Base-by-base conservation (phyloP, 495 filamentous ascomycete genomes). In the Daldinia childiae region DNA sequence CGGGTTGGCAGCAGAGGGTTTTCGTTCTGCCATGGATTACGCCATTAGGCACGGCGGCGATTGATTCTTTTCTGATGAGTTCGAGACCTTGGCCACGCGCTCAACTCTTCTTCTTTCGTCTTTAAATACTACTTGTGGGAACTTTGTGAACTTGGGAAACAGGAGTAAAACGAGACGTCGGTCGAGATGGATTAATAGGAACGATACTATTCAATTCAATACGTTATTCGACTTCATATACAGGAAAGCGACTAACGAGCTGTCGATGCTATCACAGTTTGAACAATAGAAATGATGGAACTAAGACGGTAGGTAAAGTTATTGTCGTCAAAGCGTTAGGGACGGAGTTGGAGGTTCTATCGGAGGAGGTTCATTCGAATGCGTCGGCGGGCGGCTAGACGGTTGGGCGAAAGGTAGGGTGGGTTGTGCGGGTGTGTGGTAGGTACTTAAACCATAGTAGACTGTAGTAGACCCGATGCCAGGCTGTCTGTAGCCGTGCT, bases 11-110 rank as follows among this genome's bases (percentile, higher is more conserved):
- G 79, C 77, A 79, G 81, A 63, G 66, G 66, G 69, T 71, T 75
- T 84, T 83, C 82, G 83, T 80, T 86, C 83, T 86, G 83, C 83
- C 83, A 86, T 86, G 83, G 82, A 83, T 83, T 84, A 86, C 83
- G 83, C 83, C 83, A 86, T 86, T 77, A 75, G 79, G 75, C 79
- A 79, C 77, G 75, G 76, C 75, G 69, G 74, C 62, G 58, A 43
- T 62, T 55, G 62, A 61, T 9, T 26, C n/a, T 52, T n/a, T 61
- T 59, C 38, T 26, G 43, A 64, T 62, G 67, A 71, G 29, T 61
- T 58, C 64, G 67, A 64, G 66, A 55, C 58, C 60, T 41, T 15
- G 65, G 27, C 36, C 32, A 45, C 59, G 39, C 57, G 36, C 30
- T 62, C 56, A 39, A 55, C 51, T 19, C 50, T 32, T 12, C 8